A percentile compares a stretch with the other conserved stretches of the same genome.
Evolutionary conservation across 257 asterid genomes (phyloP).

Genomic region (Solanum dulcamara): DNA sequence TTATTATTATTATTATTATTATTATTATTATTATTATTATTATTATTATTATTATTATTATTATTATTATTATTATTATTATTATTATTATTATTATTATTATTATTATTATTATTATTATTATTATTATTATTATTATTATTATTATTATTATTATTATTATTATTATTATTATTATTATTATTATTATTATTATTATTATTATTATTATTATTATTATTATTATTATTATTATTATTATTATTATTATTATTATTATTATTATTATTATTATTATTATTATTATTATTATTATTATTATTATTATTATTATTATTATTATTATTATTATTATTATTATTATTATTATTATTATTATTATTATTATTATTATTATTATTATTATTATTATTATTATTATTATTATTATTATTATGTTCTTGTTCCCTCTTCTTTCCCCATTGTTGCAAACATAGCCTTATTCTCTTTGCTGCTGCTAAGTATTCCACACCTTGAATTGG

Average conservation of each 20-base stretch:
- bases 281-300: not conserved
- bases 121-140: not conserved
- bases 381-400: too few species aligned
- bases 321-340: not conserved
- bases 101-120: not conserved
- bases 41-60: not conserved
- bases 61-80: not conserved
- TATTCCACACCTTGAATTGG: constrained; percentile 20
- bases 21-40: not conserved
- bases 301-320: not conserved
- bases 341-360: not conserved
- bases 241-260: not conserved
- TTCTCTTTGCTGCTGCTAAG: constrained; percentile 17
- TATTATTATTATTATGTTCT: not conserved
- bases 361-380: not conserved
- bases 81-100: not conserved
- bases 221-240: not conserved
- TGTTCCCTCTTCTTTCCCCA: constrained; percentile 26
- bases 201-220: not conserved
- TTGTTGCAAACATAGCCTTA: constrained; percentile 17
- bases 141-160: not conserved
- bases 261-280: not conserved
- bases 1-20: not conserved
- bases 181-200: not conserved
- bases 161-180: not conserved